Evolutionary conservation across 2,329 filamentous ascomycete genomes (phyloP).

Genomic region (Mollisia scopiformis): DNA sequence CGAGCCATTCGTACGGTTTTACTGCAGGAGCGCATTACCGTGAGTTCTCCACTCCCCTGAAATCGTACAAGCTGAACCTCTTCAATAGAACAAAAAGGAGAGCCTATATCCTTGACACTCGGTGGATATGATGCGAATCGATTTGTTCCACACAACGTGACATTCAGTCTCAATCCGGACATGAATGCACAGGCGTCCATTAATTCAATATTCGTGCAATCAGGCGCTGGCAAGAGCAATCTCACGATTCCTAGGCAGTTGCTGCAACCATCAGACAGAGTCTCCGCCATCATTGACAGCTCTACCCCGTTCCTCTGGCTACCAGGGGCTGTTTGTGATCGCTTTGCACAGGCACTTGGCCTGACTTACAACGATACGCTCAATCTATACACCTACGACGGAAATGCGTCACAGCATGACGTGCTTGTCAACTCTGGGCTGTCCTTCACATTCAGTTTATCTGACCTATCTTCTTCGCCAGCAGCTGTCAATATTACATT

Average conservation of each 20-base stretch:
- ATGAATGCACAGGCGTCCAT: conserved; percentile 44
- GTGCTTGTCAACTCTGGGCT: conserved; percentile 48
- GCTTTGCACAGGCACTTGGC: conserved; percentile 66
- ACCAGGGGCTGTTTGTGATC: conserved; percentile 60
- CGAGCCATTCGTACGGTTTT: conserved; percentile 75
- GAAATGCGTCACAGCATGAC: conserved; percentile 53
- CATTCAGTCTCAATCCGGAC: conserved; percentile 59
- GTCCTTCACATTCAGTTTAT: conserved; percentile 60
- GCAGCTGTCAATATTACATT: conserved; percentile 47
- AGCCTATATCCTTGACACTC: conserved; percentile 63
- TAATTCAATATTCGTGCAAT: conserved; percentile 29
- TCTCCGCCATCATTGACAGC: conserved; percentile 55
- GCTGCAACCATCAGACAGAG: conserved; percentile 24
- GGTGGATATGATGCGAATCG: conserved; percentile 71
- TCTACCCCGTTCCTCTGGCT: conserved; percentile 68
- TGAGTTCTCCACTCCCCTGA: conserved; percentile 41
- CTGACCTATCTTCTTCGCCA: conserved; percentile 43
- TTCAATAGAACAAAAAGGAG: conserved; percentile 43
- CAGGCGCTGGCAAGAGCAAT: conserved; percentile 46
- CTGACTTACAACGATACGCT: conserved; percentile 66
- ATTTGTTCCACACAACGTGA: conserved; percentile 61
- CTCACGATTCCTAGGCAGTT: conserved; percentile 50
- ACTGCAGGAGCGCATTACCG: conserved; percentile 77
- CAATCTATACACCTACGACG: conserved; percentile 65
- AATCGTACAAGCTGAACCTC: conserved; percentile 31